phyloP scores from a whole-genome alignment of 805 yeast genomes.

The Candida tibetensis region DNA sequence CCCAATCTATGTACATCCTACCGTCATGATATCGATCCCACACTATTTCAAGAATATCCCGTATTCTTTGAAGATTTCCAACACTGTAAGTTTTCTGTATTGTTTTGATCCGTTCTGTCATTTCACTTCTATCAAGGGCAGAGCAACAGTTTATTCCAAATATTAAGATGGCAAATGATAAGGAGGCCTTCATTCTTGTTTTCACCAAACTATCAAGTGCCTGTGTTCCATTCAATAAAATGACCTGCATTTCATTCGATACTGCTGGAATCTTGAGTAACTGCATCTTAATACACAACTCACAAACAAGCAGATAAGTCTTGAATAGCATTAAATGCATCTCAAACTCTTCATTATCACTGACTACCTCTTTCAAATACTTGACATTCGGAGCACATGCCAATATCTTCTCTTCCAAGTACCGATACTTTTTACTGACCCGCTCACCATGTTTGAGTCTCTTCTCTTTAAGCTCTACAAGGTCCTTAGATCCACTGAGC shows the following conservation, averaged over 20 bases:
- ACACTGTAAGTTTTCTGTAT: slow-evolving; percentile 29
- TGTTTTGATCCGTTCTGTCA: slow-evolving; percentile 18
- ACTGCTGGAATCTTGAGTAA: slow-evolving; percentile 14
- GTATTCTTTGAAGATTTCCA: slow-evolving; percentile 30
- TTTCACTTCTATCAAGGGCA: slow-evolving; percentile 16
- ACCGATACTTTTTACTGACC: slow-evolving; percentile 1
- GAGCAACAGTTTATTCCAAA: slow-evolving; percentile 25
- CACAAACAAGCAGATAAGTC: slow-evolving; percentile 13
- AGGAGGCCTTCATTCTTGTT: slow-evolving; percentile 14
- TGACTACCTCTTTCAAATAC: slow-evolving; percentile 7
- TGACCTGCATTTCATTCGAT: slow-evolving; percentile 13
- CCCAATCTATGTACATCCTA: slow-evolving; percentile 40
- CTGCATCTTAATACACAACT: slow-evolving; percentile 13
- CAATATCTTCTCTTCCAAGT: slow-evolving; percentile 1
- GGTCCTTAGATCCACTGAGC: too few relatives aligned
- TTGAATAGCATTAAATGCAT: slow-evolving; percentile 14
- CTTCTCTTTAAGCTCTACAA: slow-evolving; percentile 5
- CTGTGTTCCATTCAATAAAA: slow-evolving; percentile 9
- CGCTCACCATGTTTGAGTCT: slow-evolving; percentile 8
- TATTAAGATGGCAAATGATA: slow-evolving; percentile 20
- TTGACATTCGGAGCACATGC: slow-evolving; percentile 11
- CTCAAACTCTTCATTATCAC: slow-evolving; percentile 9
- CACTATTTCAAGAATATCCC: slow-evolving; percentile 35
- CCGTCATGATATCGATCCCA: slow-evolving; percentile 38
- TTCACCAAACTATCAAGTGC: slow-evolving; percentile 14